Evolutionary conservation across 2,329 filamentous ascomycete species (phyloP), one percentile per base, ranked within the genome.

Genomic region (Talaromyces sp.): DNA sequence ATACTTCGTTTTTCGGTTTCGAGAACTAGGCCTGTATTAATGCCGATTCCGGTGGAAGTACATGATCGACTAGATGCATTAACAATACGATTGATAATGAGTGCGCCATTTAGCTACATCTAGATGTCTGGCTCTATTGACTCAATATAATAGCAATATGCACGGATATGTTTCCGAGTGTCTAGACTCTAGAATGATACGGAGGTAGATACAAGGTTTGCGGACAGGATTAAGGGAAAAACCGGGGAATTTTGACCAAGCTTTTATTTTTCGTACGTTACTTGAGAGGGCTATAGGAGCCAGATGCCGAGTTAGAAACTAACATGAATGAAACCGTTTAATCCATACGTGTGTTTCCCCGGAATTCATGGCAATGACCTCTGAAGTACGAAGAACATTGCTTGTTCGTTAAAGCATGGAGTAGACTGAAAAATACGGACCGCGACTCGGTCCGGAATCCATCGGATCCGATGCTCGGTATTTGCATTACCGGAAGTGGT

Each of bases 401-500:
- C 31, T 10, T 19, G 49, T 17, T n/a, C 7, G n/a, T 54, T 37
- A 31, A 33, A 5, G 27, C 17, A 17, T n/a, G 25, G 19, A 22
- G 27, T 54, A 33, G 17, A 35, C 31, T 54, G 50, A 54, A 54
- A 54, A n/a, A 19, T 54, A 54, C 50, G 5, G 4, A 17, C 19
- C 11, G 19, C 19, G 25, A 33, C 57, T 33, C 39, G 11, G 25
- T 49, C 31, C 41, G 19, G 22, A 5, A 11, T 17, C 10, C 37
- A 9, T 15, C 43, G 39, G 25, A 37, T 33, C 27, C 27, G 41
- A 27, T 15, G n/a, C 17, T 11, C 6, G 31, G 59, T 61, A 61
- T 61, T 50, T 50, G 33, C 59, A 49, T 41, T 61, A 50, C 59
- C 59, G 59, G 59, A 35, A 49, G 19, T 5, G 31, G 25, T 10